These are phyloP conservation scores for Wickerhamiella infanticola DNA, from an alignment of 1,139 yeast species.

Conservation along the genomic window DNA sequence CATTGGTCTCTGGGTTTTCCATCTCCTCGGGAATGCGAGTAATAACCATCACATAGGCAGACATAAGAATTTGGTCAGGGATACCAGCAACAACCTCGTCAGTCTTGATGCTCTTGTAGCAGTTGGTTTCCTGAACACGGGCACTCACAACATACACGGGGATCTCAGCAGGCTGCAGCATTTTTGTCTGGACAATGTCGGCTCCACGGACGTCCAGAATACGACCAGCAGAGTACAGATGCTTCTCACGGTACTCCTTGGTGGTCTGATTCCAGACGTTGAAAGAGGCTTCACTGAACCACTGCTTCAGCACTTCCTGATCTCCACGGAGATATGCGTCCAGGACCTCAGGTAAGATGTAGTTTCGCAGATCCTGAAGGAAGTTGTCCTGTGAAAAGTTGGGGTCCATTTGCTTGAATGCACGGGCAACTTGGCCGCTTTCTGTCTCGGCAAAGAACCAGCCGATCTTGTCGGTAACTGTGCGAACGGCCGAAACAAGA, in stretches of 20 bases:
- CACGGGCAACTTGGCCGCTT: slow-evolving; percentile 75
- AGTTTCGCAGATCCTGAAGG: slow-evolving; percentile 73
- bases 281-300: slow-evolving; percentile 96
- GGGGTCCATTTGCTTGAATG: slow-evolving; percentile 85
- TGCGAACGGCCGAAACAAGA: slow-evolving; percentile 63
- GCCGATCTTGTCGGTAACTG: slow-evolving; percentile 63
- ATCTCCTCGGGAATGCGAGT: slow-evolving; percentile 88
- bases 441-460: slow-evolving; percentile 94
- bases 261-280: slow-evolving; percentile 91
- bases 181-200: slow-evolving; percentile 77
- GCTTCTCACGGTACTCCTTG: slow-evolving; percentile 85
- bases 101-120: slow-evolving; percentile 77
- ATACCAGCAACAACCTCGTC: slow-evolving; percentile 95
- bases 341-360: slow-evolving; percentile 84
- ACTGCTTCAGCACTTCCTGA: slow-evolving; percentile 58
- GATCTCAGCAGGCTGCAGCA: slow-evolving; percentile 77
- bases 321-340: slow-evolving; percentile 95
- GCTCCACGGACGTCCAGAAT: slow-evolving; percentile 92
- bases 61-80: slow-evolving; percentile 81
- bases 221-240: slow-evolving; percentile 78
- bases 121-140: slow-evolving; percentile 90
- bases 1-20: slow-evolving; percentile 81
- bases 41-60: slow-evolving; percentile 91
- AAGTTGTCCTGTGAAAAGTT: slow-evolving; percentile 67
- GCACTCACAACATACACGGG: slow-evolving; percentile 93